Evolutionary conservation across 768 basidiomycete genomes (phyloP).

Genomic region (Kwoniella pini): DNA sequence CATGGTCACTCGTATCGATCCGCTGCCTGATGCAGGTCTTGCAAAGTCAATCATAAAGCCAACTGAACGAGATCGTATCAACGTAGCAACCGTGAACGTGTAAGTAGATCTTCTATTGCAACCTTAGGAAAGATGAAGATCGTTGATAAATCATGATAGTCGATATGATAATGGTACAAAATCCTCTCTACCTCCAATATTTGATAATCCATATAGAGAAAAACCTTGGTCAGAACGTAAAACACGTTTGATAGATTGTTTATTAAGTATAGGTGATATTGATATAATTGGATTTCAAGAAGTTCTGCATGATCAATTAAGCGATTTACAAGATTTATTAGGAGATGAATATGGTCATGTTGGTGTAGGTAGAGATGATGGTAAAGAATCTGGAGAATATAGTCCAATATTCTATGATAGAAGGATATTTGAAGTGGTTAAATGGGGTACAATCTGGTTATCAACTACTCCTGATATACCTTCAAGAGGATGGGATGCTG

Average conservation of each 20-base stretch:
- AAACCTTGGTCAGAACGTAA: constrained; percentile 45
- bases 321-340: constrained; percentile 62
- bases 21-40: background rate
- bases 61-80: background rate
- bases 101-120: background rate
- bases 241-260: constrained; percentile 36
- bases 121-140: no score
- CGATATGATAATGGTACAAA: constrained; percentile 5
- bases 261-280: constrained; percentile 32
- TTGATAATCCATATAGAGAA: constrained; percentile 22
- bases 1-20: background rate
- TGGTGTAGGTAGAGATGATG: constrained; percentile 68
- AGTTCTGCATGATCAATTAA: constrained; percentile 63
- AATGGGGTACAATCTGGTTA: constrained; percentile 50
- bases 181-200: background rate
- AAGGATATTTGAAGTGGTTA: constrained; percentile 47
- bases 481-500: constrained; percentile 54
- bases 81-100: constrained; percentile 22
- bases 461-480: constrained; percentile 49
- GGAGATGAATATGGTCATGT: constrained; percentile 64
- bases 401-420: constrained; percentile 66
- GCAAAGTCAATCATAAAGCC: no score
- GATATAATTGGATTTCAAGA: constrained; percentile 53
- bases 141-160: background rate
- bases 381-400: constrained; percentile 62